A percentile compares a stretch with the other conserved stretches of the same genome.
Conservation (phyloP, 306 rosid genomes). For the Rosa rugosa region DNA sequence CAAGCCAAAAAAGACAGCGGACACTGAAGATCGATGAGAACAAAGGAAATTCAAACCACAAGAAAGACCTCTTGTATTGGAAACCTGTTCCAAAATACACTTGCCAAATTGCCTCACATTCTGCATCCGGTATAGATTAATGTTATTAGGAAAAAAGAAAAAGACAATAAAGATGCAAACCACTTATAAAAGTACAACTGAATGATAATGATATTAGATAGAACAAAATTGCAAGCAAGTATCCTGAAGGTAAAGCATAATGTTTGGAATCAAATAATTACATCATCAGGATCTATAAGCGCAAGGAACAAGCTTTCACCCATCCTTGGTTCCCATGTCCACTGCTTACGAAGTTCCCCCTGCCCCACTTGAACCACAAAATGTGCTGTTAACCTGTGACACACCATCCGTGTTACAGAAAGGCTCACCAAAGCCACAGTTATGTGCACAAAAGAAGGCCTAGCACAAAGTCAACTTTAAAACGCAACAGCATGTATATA, state of each 20-base stretch:
- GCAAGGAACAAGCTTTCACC: constrained; percentile 90
- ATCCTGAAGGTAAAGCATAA: not conserved
- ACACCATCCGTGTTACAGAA: constrained; percentile 39
- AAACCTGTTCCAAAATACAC: constrained; percentile 80
- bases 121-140: constrained; percentile 39
- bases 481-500: constrained; percentile 14
- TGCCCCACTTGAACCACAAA: constrained; percentile 69
- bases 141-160: not conserved
- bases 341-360: constrained; percentile 67
- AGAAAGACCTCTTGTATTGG: constrained; percentile 77
- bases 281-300: constrained; percentile 86
- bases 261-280: constrained; percentile 18
- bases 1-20: constrained; percentile 67
- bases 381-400: constrained; percentile 83
- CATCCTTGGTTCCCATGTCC: constrained; percentile 96
- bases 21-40: constrained; percentile 51
- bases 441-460: constrained; percentile 5
- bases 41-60: constrained; percentile 86
- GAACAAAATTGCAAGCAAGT: not conserved
- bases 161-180: not conserved
- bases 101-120: constrained; percentile 86
- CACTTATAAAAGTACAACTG: not conserved
- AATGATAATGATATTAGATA: not conserved
- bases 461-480: constrained; percentile 5
- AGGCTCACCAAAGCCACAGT: constrained; percentile 18